Evolutionary conservation across 1,284 basidiomycete genomes (phyloP).

Genomic region (Ganoderma lucidum): DNA sequence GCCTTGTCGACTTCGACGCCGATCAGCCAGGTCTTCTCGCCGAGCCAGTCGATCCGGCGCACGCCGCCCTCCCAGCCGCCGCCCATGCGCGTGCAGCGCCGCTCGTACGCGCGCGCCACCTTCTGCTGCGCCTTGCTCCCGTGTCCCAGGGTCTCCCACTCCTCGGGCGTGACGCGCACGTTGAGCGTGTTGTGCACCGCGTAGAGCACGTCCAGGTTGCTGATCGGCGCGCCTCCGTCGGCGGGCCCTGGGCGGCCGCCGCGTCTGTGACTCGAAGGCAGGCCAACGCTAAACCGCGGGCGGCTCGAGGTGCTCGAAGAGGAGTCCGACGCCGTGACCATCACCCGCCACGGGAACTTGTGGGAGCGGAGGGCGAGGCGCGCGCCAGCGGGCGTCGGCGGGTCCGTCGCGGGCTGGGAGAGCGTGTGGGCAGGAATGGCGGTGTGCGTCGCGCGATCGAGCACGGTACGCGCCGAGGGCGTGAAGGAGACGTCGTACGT

Average conservation of each 20-base stretch:
- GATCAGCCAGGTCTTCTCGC: slow-evolving; percentile 64
- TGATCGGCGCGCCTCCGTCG: slow-evolving; percentile 47
- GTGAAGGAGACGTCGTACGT: slow-evolving; percentile 66
- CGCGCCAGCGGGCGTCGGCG: slow-evolving; percentile 52
- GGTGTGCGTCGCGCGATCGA: slow-evolving; percentile 60
- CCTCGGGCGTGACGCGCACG: slow-evolving; percentile 63
- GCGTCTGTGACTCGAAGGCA: slow-evolving; percentile 38
- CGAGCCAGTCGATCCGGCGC: slow-evolving; percentile 70
- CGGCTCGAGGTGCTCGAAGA: slow-evolving; percentile 17
- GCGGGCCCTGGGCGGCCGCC: slow-evolving; percentile 37
- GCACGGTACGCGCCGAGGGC: slow-evolving; percentile 63
- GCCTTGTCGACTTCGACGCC: slow-evolving; percentile 69
- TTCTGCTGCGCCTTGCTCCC: slow-evolving; percentile 60
- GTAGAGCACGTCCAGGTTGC: slow-evolving; percentile 69
- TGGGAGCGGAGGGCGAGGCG: slow-evolving; percentile 64
- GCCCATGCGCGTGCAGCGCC: slow-evolving; percentile 64
- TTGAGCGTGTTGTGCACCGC: slow-evolving; percentile 65
- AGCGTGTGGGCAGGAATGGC: slow-evolving; percentile 66
- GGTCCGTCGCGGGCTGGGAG: slow-evolving; percentile 70
- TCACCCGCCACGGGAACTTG: slow-evolving; percentile 68
- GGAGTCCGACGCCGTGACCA: slow-evolving; percentile 46
- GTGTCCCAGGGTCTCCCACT: slow-evolving; percentile 68
- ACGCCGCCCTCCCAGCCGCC: slow-evolving; percentile 76
- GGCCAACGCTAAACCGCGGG: slow-evolving; percentile 43
- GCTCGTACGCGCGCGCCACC: slow-evolving; percentile 68